A percentile compares a stretch with the other conserved stretches of the same genome.
These are phyloP conservation scores for Kluyveromyces wickerhamii DNA, from an alignment of 805 yeast species.

Conservation along the genomic window DNA sequence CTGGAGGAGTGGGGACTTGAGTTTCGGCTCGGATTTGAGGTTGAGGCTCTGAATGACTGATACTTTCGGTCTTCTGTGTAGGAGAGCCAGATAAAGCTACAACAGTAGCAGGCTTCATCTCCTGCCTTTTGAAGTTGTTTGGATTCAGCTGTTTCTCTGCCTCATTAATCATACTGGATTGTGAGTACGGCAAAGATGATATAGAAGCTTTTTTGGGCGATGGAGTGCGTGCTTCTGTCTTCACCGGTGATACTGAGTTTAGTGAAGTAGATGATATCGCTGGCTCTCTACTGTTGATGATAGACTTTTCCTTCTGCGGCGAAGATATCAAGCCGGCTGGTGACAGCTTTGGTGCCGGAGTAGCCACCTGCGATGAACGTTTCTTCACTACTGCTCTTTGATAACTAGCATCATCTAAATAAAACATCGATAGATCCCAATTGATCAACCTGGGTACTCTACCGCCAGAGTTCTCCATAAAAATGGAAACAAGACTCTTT, in stretches of 20 bases:
- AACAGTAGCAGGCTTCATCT: too few species aligned
- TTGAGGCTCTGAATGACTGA: too few species aligned
- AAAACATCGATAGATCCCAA: slow-evolving; percentile 40
- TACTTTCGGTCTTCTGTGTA: too few species aligned
- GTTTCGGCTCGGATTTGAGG: too few species aligned
- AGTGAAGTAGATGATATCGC: too few species aligned
- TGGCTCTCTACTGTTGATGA: too few species aligned
- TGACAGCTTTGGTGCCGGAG: too few species aligned
- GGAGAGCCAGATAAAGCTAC: too few species aligned
- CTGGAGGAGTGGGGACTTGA: slow-evolving; percentile 8
- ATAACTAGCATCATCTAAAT: slow-evolving; percentile 33
- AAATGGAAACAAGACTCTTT: slow-evolving; percentile 43
- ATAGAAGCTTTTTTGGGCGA: slow-evolving; percentile 11
- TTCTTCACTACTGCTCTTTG: slow-evolving; percentile 23
- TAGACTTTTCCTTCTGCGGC: too few species aligned
- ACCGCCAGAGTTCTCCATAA: slow-evolving; percentile 48
- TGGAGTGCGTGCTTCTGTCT: background rate
- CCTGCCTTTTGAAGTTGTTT: too few species aligned
- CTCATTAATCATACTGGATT: slow-evolving; percentile 16
- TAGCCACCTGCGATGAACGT: too few species aligned
- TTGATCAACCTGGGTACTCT: slow-evolving; percentile 44
- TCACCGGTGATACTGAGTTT: background rate
- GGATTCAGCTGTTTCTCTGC: slow-evolving; percentile 11
- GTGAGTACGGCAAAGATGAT: slow-evolving; percentile 20
- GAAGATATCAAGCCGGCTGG: too few species aligned